Conservation (phyloP, 1,284 basidiomycete genomes). For the Microbotryomycetes sp. region DNA sequence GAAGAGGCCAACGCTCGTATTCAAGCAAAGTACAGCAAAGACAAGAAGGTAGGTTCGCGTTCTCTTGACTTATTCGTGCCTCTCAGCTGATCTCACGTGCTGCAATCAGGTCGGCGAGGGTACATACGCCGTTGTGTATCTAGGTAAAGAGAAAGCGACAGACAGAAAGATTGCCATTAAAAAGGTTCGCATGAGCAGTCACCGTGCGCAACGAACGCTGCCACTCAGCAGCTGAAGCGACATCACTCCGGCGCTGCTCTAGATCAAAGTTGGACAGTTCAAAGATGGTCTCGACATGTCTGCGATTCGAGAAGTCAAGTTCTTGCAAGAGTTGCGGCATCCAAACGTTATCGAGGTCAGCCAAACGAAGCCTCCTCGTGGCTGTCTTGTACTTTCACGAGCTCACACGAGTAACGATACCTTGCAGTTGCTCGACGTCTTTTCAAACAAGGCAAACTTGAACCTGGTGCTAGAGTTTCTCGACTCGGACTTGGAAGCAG, state of each 20-base stretch:
- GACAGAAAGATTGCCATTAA: constrained; percentile 86
- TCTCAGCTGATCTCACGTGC: too few relatives aligned
- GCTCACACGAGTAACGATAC: neutral
- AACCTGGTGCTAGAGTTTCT: constrained; percentile 97
- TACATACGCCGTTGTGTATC: constrained; percentile 94
- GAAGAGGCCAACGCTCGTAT: constrained; percentile 32
- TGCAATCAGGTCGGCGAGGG: constrained; percentile 63
- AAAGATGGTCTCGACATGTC: constrained; percentile 99
- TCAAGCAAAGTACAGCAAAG: constrained; percentile 32
- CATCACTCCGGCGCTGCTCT: neutral
- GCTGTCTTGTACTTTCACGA: neutral
- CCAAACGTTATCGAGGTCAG: constrained; percentile 87
- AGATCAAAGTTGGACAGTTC: constrained; percentile 88
- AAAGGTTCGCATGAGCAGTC: constrained; percentile 51
- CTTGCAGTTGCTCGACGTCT: constrained; percentile 83
- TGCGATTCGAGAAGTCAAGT: constrained; percentile 96
- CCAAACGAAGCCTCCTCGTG: neutral
- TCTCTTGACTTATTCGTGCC: too few relatives aligned
- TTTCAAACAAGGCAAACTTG: constrained; percentile 90
- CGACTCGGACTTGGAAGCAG: constrained; percentile 93
- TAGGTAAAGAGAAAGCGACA: constrained; percentile 70
- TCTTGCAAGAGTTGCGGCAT: constrained; percentile 86
- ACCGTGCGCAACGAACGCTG: neutral
- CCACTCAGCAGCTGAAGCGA: neutral
- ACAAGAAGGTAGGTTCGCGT: constrained; percentile 34